A percentile compares a stretch with the other conserved stretches of the same genome.
Evolutionary conservation across 148 eudicot species (phyloP).

Genomic region (Rhododendron griersonianum): DNA sequence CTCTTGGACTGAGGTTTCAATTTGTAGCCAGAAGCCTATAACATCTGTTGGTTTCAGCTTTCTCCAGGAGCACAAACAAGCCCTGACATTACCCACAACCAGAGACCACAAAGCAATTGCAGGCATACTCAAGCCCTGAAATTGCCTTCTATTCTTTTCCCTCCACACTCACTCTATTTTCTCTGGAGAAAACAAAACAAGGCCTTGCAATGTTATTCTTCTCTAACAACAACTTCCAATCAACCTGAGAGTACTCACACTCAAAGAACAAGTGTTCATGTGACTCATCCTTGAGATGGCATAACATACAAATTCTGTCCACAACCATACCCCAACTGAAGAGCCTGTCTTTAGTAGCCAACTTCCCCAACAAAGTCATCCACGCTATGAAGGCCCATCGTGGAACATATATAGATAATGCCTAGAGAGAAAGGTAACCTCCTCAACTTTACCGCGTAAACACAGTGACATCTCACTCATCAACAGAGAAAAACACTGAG

Average conservation of each 20-base stretch:
- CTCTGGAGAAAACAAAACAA: not conserved
- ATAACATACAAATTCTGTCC: not conserved
- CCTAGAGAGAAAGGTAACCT: not conserved
- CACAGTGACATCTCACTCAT: not conserved
- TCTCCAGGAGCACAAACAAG: not conserved
- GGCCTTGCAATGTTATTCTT: not conserved
- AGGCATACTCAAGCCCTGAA: not conserved
- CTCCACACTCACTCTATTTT: not conserved
- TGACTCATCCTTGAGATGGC: not conserved
- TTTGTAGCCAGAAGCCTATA: not conserved
- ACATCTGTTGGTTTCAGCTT: not conserved
- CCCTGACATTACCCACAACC: not conserved
- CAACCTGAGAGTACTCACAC: not conserved
- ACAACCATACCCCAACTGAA: not conserved
- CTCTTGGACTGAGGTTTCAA: not conserved
- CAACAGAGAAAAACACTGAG: not conserved
- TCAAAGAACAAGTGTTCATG: not conserved
- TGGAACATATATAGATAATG: not conserved
- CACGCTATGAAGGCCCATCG: not conserved
- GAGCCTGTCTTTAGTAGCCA: not conserved
- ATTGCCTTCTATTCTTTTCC: not conserved
- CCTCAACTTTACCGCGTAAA: not conserved
- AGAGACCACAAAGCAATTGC: not conserved
- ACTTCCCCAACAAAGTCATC: not conserved
- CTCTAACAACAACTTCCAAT: not conserved